Evolutionary conservation across 257 asterid species (phyloP), one percentile per base, ranked within the genome.

Genomic region (Echium plantagineum): DNA sequence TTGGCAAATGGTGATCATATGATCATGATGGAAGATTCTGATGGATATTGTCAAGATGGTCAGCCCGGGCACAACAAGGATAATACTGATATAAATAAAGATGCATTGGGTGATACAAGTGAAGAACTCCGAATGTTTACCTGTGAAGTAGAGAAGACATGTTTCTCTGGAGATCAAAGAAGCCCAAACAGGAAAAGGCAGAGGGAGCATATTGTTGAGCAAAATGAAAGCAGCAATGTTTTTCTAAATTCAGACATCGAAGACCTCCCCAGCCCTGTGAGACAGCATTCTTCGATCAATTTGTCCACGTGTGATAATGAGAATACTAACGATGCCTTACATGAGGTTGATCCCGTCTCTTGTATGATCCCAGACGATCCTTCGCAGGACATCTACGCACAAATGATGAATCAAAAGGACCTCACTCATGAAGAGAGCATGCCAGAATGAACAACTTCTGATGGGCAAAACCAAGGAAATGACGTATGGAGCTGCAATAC

Each of bases 121-220:
- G 61, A 52, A 54, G 58, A 59, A 6, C 70, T 38, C 35, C 61
- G 12, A 47, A 55, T 30, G 12, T 52, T 69, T 30, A 53, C 49
- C 16, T 64, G 48, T 53, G 72, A 63, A n/a, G 59, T 71, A 21
- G 54, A 19, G 32, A 22, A 18, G 6, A 26, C 13, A 47, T 57
- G 55, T 58, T 64, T 69, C 66, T 65, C 64, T 12, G 53, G 24
- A 32, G 58, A 72, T 22, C 12, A 10, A 55, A 72, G 51, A 67
- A 69, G 63, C 57, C 70, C 63, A 59, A 55, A 71, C 69, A 67
- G 49, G 66, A 82, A 77, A 64, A 70, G 77, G 49, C 59, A 58
- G 63, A 67, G 67, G 66, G 73, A 69, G 64, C 12, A 19, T 4
- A 58, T 63, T 12, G 59, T 55, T 18, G 78, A 75, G 55, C 77